These are phyloP conservation scores for Drechmeria coniospora DNA, from an alignment of 2,329 filamentous ascomycete species.

Conservation along the genomic window DNA sequence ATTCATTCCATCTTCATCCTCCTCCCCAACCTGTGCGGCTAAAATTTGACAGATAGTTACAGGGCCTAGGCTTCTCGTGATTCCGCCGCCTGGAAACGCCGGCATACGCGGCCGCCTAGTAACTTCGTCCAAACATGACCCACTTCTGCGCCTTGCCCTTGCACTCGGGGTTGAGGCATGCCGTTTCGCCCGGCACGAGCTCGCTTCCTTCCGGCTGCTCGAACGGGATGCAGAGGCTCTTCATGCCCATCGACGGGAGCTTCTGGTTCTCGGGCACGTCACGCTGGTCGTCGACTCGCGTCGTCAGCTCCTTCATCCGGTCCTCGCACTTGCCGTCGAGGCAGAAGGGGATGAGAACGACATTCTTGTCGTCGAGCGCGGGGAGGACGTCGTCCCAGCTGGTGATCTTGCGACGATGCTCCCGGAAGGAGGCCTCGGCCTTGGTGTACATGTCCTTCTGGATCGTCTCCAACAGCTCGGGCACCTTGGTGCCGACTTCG, in stretches of 20 bases:
- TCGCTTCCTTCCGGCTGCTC: constrained; percentile 61
- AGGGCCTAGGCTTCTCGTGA: too few species aligned
- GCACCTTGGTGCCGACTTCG: constrained; percentile 58
- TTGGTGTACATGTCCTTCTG: constrained; percentile 66
- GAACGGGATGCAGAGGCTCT: constrained; percentile 57
- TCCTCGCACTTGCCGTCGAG: constrained; percentile 73
- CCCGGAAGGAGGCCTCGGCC: constrained; percentile 63
- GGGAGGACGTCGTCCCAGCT: constrained; percentile 89
- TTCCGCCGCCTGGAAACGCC: too few species aligned
- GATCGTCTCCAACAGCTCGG: constrained; percentile 74
- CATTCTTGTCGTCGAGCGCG: constrained; percentile 79
- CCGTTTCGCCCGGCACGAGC: constrained; percentile 63
- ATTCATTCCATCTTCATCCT: constrained; percentile 1
- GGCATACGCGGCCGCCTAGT: constrained; percentile 22
- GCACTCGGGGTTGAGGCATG: constrained; percentile 86
- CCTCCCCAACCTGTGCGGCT: background rate
- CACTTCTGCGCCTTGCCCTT: constrained; percentile 61
- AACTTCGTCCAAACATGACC: constrained; percentile 80
- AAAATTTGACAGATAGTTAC: too few species aligned
- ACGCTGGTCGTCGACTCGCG: constrained; percentile 50
- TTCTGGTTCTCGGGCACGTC: constrained; percentile 36
- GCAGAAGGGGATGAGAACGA: constrained; percentile 85
- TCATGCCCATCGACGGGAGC: constrained; percentile 48
- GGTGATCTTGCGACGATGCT: constrained; percentile 66
- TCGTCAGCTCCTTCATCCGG: constrained; percentile 84